Evolutionary conservation across 108 stramenopile genomes (phyloP), one percentile per base, ranked within the genome.

Genomic region (Nannochloropsis gaditana): DNA sequence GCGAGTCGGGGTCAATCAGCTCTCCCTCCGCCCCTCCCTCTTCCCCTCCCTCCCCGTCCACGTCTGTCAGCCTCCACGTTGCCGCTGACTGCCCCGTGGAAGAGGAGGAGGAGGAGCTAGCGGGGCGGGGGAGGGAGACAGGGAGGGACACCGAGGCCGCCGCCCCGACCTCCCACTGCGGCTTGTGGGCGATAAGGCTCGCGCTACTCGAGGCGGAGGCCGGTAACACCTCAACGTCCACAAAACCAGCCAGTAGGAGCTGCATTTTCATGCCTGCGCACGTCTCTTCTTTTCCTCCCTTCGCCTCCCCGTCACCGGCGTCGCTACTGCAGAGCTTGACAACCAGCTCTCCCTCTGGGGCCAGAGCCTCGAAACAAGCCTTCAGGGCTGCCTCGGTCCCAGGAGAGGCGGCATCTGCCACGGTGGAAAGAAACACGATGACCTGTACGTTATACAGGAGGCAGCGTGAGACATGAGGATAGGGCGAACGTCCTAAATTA

Each of bases 341-440:
- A n/a, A 73, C 59, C 59, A 73, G 59, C 59, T 73, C 59, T 73
- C 59, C 59, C n/a, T 73, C 59, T 73, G 59, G 59, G n/a, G 59
- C 59, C 59, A 73, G n/a, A n/a, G 59, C 59, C 15, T n/a, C 19
- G 6, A 73, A 73, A 73, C 59, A 73, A 6, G 59, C n/a, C 59
- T 73, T n/a, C 5, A 73, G 59, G 59, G 59, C 59, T 4, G 4
- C n/a, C 4, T 73, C 59, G 59, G 5, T 8, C 59, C n/a, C n/a
- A n/a, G 59, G 59, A 3, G 59, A 73, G 8, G 4, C 15, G 31
- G 31, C 1, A 31, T 31, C 31, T 31, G 31, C 31, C 31, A 31
- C 31, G 59, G 6, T 73, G n/a, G 59, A 73, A n/a, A 73, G 59
- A n/a, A 73, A 73, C 4, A 73, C 5, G 6, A 73, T 73, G 59